Evolutionary conservation across 2,329 filamentous ascomycete species (phyloP).

Genomic region (Clonostachys solani): DNA sequence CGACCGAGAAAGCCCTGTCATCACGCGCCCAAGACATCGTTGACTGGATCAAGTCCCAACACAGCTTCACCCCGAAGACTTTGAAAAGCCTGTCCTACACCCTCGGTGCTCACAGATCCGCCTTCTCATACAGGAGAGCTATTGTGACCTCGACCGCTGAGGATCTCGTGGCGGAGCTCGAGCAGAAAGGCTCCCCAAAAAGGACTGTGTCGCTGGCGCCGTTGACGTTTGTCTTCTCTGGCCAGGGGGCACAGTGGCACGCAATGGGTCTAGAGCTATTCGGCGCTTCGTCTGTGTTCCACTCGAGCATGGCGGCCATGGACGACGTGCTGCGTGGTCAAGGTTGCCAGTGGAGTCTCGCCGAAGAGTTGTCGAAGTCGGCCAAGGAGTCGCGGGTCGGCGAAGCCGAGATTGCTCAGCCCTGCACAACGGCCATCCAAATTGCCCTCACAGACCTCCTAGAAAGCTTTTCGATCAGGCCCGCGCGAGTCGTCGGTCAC

Average conservation of each 20-base stretch:
- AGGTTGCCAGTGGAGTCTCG: slow-evolving; percentile 5
- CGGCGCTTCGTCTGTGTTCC: slow-evolving; percentile 4
- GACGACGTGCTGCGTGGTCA: background rate
- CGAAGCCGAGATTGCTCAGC: slow-evolving; percentile 21
- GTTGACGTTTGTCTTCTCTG: slow-evolving; percentile 21
- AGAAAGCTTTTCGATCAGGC: slow-evolving; percentile 15
- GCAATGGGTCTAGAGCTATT: slow-evolving; percentile 25
- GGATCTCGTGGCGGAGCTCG: no score
- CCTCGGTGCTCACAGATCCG: no score
- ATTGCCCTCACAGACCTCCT: slow-evolving; percentile 29
- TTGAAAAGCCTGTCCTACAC: no score
- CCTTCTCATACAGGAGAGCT: no score
- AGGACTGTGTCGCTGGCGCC: no score
- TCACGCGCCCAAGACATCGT: no score
- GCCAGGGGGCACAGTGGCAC: slow-evolving; percentile 29
- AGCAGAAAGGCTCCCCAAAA: no score
- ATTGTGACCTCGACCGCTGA: no score
- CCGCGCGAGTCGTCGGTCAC: slow-evolving; percentile 24
- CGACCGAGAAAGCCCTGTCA: no score
- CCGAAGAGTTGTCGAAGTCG: slow-evolving; percentile 8
- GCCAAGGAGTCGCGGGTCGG: slow-evolving; percentile 9
- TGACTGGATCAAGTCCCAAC: no score
- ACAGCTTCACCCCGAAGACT: no score
- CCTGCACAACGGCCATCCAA: slow-evolving; percentile 35
- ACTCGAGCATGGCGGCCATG: slow-evolving; percentile 10